Evolutionary conservation across 2,329 filamentous ascomycete genomes (phyloP), one percentile per base, ranked within the genome.

Genomic region (Venturia pyrina): DNA sequence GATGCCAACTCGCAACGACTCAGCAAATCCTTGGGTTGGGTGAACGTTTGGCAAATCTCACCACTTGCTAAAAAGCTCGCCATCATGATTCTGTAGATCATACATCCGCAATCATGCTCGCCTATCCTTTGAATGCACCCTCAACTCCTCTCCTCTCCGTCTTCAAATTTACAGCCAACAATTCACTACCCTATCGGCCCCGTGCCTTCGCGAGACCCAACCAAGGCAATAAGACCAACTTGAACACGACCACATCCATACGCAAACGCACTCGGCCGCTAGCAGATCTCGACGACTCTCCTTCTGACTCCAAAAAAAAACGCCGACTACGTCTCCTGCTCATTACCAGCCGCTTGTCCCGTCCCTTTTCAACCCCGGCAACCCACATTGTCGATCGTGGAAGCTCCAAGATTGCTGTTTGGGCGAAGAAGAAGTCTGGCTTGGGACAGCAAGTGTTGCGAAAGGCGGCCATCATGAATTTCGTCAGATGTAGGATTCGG

Each of bases 331-430:
- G 86, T 0, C 77, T 85, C 2, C 73, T 75, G 60, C 80, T 90
- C 56, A 84, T 90, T 71, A 91, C 89, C 1, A 90, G 87, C 24
- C 82, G 87, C 8, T 83, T 91, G 0, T 90, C 87, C 11, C 83
- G 81, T 61, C 87, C 88, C 1, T 91, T 85, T 74, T 89, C 87
- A 0, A 79, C 84, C 37, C 88, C 88, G 0, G 86, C 88, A 3
- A 86, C 87, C 56, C 87, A 90, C 70, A 89, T 90, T 66, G 80
- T 87, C 64, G 85, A 87, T 73, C 82, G 86, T 34, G 86, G 85
- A 66, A 80, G 78, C 15, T 78, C 77, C 57, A 80, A 78, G 69
- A 77, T 80, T 66, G 74, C 78, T 1, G 71, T 80, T 13, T 79
- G 78, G 77, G 75, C 75, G n/a, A 79, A 76, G 64, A 80, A 81